These are phyloP conservation scores for Solanum gandarillasii DNA, from an alignment of 257 asterid genomes.

Conservation along the genomic window DNA sequence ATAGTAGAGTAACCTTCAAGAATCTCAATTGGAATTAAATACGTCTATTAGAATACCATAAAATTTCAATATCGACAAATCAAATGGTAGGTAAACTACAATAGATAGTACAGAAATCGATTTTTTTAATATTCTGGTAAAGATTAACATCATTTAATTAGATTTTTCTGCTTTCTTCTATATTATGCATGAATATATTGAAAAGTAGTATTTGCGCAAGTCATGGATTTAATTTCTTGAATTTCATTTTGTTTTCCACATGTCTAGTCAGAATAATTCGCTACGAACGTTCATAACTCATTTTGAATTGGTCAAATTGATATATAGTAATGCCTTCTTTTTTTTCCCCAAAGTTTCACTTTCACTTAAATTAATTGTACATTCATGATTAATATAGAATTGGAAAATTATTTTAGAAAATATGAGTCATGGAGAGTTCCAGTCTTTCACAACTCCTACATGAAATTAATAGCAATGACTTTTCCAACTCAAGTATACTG, in stretches of 20 bases:
- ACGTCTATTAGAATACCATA: too few relatives aligned
- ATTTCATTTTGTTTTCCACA: neutral
- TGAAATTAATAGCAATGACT: neutral
- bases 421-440: neutral
- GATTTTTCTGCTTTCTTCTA: neutral
- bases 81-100: neutral
- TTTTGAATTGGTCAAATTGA: neutral
- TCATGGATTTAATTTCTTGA: neutral
- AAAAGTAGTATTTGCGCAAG: neutral
- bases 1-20: too few relatives aligned
- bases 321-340: neutral
- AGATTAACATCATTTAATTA: neutral
- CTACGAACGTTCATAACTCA: neutral
- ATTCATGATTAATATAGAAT: neutral
- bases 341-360: neutral
- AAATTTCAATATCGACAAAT: neutral
- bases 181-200: neutral
- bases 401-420: neutral
- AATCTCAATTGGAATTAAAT: too few relatives aligned
- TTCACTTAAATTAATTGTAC: neutral
- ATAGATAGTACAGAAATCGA: neutral
- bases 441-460: neutral
- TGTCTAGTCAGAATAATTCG: neutral
- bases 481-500: neutral
- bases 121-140: neutral